Base-by-base conservation (phyloP, 2,329 filamentous ascomycete species). In the Nemania serpens region DNA sequence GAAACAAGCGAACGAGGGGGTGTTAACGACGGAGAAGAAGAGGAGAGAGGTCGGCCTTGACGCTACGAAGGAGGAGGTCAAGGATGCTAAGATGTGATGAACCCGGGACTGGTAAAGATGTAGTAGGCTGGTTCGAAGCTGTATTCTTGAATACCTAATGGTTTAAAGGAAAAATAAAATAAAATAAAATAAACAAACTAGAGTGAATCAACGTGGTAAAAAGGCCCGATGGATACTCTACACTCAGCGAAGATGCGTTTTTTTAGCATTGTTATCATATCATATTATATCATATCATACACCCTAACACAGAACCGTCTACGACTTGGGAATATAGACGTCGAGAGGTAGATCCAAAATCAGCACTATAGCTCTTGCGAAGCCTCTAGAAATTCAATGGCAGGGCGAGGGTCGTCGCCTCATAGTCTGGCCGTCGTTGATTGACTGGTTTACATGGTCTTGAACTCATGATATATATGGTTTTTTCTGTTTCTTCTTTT, bases 11-110 rank as follows among this genome's bases (percentile, higher is more conserved):
- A 74, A 74, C 36, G 71, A 85, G 36, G 80, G 84, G 9, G 69
- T 68, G 55, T 71, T 82, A 33, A 76, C 78, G 22, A 77, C 80
- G 18, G 83, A 84, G 74, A 78, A 77, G 68, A 70, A 67, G 63
- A 70, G 48, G 18, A 59, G 63, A 46, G 75, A 73, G 49, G 62
- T 74, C 33, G 73, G 73, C 10, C 69, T 71, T 22, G 73, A 74
- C 42, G 68, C 74, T 17, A 71, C 68, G 6, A 70, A 68, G 58
- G 74, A 75, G 53, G 74, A 76, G 37, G 64, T 74, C 47, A 76
- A 76, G 66, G 75, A 73, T 59, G 72, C 71, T n/a, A 80, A 78
- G 73, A 79, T 79, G 68, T 80, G 71, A 63, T 17, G 18, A 43
- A n/a, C 25, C 25, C 25, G 25, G 25, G 7, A 29, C 25, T 7